phyloP scores from a whole-genome alignment of 2,329 filamentous ascomycete genomes.

The Zasmidium angulare region DNA sequence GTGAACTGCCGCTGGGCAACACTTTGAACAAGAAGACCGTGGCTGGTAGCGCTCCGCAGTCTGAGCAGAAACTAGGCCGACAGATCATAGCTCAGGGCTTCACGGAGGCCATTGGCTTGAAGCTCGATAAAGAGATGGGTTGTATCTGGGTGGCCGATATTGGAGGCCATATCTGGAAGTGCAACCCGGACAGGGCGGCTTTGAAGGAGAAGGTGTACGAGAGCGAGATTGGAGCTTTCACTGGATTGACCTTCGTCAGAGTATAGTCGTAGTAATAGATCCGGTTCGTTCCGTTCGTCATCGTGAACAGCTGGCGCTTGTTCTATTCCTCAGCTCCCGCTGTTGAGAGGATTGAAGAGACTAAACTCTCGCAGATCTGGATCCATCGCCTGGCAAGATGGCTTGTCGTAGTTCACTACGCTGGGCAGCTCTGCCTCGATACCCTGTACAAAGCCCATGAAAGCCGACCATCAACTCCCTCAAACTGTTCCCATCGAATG shows the following conservation, averaged over 20 bases:
- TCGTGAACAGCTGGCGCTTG: too few relatives aligned
- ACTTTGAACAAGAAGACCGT: constrained; percentile 7
- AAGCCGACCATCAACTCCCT: constrained; percentile 21
- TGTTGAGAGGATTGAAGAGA: too few relatives aligned
- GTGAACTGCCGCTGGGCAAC: constrained; percentile 40
- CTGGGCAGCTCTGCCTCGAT: background rate
- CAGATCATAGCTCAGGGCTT: constrained; percentile 3
- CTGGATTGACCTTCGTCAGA: constrained; percentile 8
- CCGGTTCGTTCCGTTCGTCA: too few relatives aligned
- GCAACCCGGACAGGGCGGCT: constrained; percentile 7
- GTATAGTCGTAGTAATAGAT: background rate
- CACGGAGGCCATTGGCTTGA: constrained; percentile 4
- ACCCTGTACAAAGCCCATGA: constrained; percentile 18
- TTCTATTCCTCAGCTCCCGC: too few relatives aligned
- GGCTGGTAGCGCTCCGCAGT: background rate
- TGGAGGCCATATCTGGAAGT: constrained; percentile 13
- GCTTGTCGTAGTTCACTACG: too few relatives aligned
- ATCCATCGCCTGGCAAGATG: too few relatives aligned
- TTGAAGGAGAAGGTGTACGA: constrained; percentile 16
- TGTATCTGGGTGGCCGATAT: constrained; percentile 5
- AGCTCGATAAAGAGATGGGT: constrained; percentile 4
- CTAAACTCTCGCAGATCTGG: too few relatives aligned
- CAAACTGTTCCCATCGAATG: constrained; percentile 17
- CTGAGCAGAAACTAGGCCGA: background rate
- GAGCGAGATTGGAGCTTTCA: constrained; percentile 5